Evolutionary conservation across 2,329 filamentous ascomycete species (phyloP).

Genomic region (Paracorniculantispora psalliotae): DNA sequence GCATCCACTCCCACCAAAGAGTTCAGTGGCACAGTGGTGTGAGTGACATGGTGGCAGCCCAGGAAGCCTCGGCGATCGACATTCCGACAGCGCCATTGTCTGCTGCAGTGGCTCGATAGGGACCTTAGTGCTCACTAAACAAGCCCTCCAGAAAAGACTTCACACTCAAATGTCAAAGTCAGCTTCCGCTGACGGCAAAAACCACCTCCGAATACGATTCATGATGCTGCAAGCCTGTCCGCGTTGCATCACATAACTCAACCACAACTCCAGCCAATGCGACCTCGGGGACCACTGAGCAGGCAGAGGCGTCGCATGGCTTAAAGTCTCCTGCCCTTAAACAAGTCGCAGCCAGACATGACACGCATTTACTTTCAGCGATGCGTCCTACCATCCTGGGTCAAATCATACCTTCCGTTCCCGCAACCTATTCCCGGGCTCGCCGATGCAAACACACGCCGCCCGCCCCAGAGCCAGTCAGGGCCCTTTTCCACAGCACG

Average conservation of each 20-base stretch:
- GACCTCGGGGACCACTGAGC: background rate
- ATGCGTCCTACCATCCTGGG: background rate
- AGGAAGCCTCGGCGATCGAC: background rate
- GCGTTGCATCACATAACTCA: background rate
- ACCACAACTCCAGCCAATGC: background rate
- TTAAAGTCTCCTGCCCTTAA: background rate
- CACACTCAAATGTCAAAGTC: background rate
- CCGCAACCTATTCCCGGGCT: conserved; percentile 1
- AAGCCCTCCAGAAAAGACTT: background rate
- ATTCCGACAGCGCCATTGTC: background rate
- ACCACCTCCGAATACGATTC: background rate
- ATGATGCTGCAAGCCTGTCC: background rate
- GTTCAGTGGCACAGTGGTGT: no score
- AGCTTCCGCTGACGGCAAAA: background rate
- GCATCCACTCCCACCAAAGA: no score
- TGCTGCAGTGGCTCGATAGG: background rate
- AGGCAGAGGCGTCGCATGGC: background rate
- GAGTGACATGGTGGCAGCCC: background rate
- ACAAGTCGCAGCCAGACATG: background rate
- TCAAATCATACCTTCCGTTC: background rate
- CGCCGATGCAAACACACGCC: background rate
- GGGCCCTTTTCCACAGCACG: background rate
- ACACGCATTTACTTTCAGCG: background rate
- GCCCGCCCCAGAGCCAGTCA: background rate
- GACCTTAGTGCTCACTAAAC: background rate